These are phyloP conservation scores for Sonneratia caseolaris DNA, from an alignment of 345 rosid species.

Conservation along the genomic window DNA sequence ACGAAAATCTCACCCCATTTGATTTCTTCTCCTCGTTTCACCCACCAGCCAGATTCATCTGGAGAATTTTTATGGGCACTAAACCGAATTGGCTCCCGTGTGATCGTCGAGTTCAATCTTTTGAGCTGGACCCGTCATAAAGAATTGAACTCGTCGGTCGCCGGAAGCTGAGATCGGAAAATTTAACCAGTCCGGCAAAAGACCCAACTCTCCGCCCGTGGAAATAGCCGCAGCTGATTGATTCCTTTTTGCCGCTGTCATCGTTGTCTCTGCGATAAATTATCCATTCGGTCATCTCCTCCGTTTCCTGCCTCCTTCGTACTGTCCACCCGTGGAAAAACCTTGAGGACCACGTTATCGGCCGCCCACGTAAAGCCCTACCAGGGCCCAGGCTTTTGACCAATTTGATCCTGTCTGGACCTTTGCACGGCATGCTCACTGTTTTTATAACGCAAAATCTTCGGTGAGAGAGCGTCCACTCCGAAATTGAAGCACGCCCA, in stretches of 20 bases:
- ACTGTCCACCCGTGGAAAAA: neutral
- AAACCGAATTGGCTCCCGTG: too few species aligned
- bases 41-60: too few species aligned
- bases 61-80: too few species aligned
- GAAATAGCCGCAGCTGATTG: too few species aligned
- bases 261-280: neutral
- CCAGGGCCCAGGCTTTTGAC: neutral
- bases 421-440: neutral
- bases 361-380: neutral
- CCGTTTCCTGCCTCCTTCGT: neutral
- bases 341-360: neutral
- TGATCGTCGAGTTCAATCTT: too few species aligned
- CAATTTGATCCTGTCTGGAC: neutral
- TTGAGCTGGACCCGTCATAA: too few species aligned
- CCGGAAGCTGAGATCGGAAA: too few species aligned
- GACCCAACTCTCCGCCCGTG: neutral
- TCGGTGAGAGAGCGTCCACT: neutral
- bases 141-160: too few species aligned
- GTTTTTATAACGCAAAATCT: neutral
- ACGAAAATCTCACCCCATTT: too few species aligned
- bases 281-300: neutral
- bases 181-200: too few species aligned
- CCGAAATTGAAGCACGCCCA: neutral
- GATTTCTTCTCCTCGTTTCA: too few species aligned
- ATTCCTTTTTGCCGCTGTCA: too few species aligned